Percentiles rank a stretch among this genome's conserved stretches.
These are phyloP conservation scores for Pholiota adiposa DNA, from an alignment of 1,284 basidiomycete species.

Conservation along the genomic window DNA sequence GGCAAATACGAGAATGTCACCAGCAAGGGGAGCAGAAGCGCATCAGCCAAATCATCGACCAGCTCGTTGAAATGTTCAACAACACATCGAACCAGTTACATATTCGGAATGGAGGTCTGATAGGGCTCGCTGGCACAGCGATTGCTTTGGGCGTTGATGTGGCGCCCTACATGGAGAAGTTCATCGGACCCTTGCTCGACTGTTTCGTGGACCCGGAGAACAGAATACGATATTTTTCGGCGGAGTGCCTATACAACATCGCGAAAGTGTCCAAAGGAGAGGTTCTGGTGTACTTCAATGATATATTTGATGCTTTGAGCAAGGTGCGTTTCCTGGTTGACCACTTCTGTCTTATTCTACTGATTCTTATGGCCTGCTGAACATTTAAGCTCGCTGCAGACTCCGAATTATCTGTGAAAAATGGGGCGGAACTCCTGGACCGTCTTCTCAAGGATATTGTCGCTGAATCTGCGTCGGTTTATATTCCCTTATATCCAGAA, in stretches of 20 bases:
- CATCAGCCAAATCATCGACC: slow-evolving; percentile 90
- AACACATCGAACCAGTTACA: slow-evolving; percentile 83
- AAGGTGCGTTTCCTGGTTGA: slow-evolving; percentile 62
- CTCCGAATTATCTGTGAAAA: slow-evolving; percentile 96
- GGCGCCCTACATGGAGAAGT: slow-evolving; percentile 92
- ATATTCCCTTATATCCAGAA: slow-evolving; percentile 89
- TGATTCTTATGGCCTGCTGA: background rate
- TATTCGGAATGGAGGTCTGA: slow-evolving; percentile 93
- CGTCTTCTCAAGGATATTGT: slow-evolving; percentile 97
- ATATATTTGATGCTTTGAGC: slow-evolving; percentile 96
- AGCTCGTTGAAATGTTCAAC: slow-evolving; percentile 92
- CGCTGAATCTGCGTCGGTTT: slow-evolving; percentile 94
- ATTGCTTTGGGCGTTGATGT: slow-evolving; percentile 95
- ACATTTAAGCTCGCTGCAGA: slow-evolving; percentile 86
- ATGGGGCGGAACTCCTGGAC: slow-evolving; percentile 98
- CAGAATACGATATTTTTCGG: slow-evolving; percentile 95
- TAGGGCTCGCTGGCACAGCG: slow-evolving; percentile 94
- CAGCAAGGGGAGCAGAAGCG: slow-evolving; percentile 79
- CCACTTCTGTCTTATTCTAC: background rate
- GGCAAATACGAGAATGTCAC: slow-evolving; percentile 88
- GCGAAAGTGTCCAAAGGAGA: slow-evolving; percentile 98
- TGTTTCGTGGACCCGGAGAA: slow-evolving; percentile 97
- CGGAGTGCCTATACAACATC: slow-evolving; percentile 98
- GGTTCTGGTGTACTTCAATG: slow-evolving; percentile 96
- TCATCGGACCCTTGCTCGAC: slow-evolving; percentile 88